Evolutionary conservation across 345 rosid species (phyloP).

Genomic region (Nephelium lappaceum): DNA sequence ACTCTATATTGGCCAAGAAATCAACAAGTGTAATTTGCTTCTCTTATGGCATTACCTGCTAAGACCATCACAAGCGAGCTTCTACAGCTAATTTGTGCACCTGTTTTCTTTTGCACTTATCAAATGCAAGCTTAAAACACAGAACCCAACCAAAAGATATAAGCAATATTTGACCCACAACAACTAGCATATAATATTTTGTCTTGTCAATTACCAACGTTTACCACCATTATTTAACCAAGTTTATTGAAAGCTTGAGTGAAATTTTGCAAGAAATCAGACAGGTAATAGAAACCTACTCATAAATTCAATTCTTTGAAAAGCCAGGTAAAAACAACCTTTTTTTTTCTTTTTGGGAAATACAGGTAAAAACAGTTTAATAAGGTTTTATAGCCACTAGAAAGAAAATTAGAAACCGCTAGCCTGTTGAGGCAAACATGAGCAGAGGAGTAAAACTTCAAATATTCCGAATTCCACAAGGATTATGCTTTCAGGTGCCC

Average conservation of each 20-base stretch:
- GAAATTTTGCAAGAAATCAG: no score
- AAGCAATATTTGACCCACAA: not conserved
- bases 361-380: not conserved
- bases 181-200: not conserved
- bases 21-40: not conserved
- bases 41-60: not conserved
- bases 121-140: not conserved
- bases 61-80: not conserved
- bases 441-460: not conserved
- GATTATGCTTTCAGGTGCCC: not conserved
- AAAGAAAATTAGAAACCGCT: not conserved
- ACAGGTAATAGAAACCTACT: no score
- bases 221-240: no score
- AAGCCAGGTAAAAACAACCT: not conserved
- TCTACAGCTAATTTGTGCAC: not conserved
- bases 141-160: not conserved
- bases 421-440: not conserved
- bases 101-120: not conserved
- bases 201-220: not conserved
- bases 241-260: no score
- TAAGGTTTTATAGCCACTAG: not conserved
- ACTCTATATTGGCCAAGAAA: not conserved
- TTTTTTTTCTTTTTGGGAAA: no score
- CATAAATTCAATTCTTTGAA: not conserved
- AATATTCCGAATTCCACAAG: not conserved